Conservation (phyloP, 805 yeast genomes). For the Schizosaccharomyces japonicus region DNA sequence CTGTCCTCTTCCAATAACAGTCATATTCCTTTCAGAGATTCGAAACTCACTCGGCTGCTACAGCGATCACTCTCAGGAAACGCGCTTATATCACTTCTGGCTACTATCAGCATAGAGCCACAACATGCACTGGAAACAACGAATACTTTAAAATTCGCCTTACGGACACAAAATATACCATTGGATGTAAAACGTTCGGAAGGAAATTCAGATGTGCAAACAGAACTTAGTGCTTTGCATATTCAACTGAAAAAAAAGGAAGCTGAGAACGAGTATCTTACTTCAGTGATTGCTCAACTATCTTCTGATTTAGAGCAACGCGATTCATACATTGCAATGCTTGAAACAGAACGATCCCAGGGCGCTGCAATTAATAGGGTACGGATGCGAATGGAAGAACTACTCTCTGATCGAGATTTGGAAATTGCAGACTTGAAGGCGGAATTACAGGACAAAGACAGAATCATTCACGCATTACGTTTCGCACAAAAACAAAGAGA, state of each 20-base stretch:
- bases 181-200: conserved; percentile 14
- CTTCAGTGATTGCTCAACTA: conserved; percentile 12
- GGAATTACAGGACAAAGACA: conserved; percentile 1
- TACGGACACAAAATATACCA: conserved; percentile 69
- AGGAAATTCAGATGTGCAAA: conserved; percentile 19
- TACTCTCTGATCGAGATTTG: conserved; percentile 3
- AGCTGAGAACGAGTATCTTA: conserved; percentile 19
- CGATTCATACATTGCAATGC: neutral
- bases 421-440: conserved; percentile 2
- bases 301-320: neutral
- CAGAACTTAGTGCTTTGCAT: conserved; percentile 16
- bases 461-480: conserved; percentile 1
- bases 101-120: conserved; percentile 42
- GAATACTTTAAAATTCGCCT: conserved; percentile 75
- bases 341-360: neutral
- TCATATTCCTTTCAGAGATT: conserved; percentile 83
- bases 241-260: conserved; percentile 27
- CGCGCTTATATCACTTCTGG: conserved; percentile 59
- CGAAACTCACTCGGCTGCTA: conserved; percentile 65
- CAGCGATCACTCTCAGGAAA: conserved; percentile 85
- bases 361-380: neutral
- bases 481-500: conserved; percentile 1
- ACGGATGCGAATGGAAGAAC: neutral
- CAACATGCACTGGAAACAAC: conserved; percentile 51
- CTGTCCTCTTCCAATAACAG: conserved; percentile 15